Conservation (phyloP, 2,329 filamentous ascomycete genomes). For the Fusarium torreyae region DNA sequence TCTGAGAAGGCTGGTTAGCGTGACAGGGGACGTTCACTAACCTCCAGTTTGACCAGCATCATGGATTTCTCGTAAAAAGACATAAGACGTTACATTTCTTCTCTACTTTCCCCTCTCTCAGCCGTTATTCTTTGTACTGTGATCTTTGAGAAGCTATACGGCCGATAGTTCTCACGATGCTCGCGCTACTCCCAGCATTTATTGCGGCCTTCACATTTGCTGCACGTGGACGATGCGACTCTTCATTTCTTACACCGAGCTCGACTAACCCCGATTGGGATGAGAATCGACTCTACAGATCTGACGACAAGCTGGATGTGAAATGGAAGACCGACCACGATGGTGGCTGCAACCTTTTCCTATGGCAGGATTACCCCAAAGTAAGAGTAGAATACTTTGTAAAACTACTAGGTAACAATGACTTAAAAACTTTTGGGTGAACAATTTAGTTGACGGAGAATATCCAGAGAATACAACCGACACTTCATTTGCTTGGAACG, state of each 20-base stretch:
- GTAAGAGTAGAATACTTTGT: neutral
- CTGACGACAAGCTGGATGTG: neutral
- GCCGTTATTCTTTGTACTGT: fast-evolving
- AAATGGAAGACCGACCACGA: conserved; percentile 1
- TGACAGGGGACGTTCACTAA: conserved; percentile 5
- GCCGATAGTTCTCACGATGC: fast-evolving
- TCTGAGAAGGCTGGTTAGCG: conserved; percentile 12
- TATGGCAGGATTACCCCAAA: conserved; percentile 10
- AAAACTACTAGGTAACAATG: neutral
- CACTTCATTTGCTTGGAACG: neutral
- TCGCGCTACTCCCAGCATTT: fast-evolving
- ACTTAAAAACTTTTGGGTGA: fast-evolving
- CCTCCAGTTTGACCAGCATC: neutral
- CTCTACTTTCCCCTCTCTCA: neutral
- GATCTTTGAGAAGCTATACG: too few relatives aligned
- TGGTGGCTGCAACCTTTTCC: conserved; percentile 5
- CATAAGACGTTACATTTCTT: neutral
- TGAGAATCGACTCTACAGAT: neutral
- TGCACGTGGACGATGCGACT: neutral
- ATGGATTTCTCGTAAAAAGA: neutral
- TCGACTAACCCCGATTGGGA: fast-evolving
- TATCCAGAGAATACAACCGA: neutral
- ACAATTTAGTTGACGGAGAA: fast-evolving
- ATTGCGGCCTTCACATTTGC: neutral
- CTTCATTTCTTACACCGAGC: neutral